These are phyloP conservation scores for Cyberlindnera xylosilytica DNA, from an alignment of 805 yeast genomes.

Conservation along the genomic window DNA sequence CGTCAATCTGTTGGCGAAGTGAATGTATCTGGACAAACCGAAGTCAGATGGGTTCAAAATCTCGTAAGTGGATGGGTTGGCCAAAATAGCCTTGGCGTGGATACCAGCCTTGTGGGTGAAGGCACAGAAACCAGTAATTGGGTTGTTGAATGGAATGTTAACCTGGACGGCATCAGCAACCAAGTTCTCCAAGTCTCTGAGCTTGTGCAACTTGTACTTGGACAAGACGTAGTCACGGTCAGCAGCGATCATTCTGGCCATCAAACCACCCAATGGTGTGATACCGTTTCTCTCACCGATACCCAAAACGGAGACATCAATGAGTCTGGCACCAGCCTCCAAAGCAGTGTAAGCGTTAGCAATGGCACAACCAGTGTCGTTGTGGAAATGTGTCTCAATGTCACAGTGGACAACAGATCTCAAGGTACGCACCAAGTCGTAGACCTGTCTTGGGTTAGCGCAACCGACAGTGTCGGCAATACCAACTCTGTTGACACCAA, in stretches of 20 bases:
- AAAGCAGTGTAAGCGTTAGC: conserved; percentile 98
- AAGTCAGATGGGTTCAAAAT: conserved; percentile 92
- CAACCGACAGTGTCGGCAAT: conserved; percentile 99
- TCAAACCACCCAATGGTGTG: conserved; percentile 94
- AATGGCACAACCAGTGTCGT: conserved; percentile 98
- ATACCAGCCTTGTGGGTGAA: conserved; percentile 99
- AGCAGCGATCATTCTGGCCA: conserved; percentile 99
- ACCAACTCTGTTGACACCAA: conserved; percentile 98
- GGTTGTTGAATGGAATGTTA: conserved; percentile 96
- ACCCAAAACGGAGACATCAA: conserved; percentile 94
- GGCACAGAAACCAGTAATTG: conserved; percentile 99
- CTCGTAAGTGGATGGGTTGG: conserved; percentile 98
- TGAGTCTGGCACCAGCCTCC: conserved; percentile 94
- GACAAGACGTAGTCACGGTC: conserved; percentile 93
- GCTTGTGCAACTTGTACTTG: conserved; percentile 92
- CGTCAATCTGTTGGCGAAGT: conserved; percentile 95
- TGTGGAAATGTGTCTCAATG: conserved; percentile 98
- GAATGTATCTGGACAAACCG: conserved; percentile 94
- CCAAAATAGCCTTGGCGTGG: conserved; percentile 97
- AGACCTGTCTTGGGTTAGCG: conserved; percentile 98
- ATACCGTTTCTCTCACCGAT: conserved; percentile 99
- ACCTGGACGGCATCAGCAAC: conserved; percentile 98
- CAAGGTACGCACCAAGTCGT: conserved; percentile 91
- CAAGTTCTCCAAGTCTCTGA: conserved; percentile 91
- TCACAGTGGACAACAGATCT: conserved; percentile 93